Conservation (phyloP, 345 rosid species). For the Linum lewisii region DNA sequence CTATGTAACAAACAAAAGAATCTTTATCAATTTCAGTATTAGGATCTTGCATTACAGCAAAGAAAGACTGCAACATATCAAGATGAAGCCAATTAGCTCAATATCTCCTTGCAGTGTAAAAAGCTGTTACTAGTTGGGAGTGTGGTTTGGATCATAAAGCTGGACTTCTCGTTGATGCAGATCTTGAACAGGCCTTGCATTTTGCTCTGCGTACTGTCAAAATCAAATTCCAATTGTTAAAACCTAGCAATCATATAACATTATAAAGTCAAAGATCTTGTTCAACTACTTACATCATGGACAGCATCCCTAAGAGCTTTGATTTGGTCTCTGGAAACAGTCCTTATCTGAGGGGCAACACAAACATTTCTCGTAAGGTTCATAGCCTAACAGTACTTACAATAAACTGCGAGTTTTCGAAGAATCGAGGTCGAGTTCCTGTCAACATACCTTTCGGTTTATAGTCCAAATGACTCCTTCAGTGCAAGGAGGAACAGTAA, state of each 20-base stretch:
- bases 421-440: no score
- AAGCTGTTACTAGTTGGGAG: neutral
- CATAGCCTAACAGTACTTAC: no score
- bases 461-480: constrained; percentile 69
- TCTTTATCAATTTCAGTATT: no score
- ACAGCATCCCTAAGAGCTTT: constrained; percentile 33
- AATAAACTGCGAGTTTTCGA: no score
- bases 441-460: constrained; percentile 31
- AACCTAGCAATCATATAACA: no score
- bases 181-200: constrained; percentile 49
- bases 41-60: no score
- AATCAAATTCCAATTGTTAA: neutral
- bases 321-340: constrained; percentile 37
- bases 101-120: no score
- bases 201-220: constrained; percentile 38
- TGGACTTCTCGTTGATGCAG: constrained; percentile 15
- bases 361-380: neutral
- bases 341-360: constrained; percentile 20
- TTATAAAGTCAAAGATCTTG: neutral
- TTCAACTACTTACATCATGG: constrained; percentile 38
- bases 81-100: no score
- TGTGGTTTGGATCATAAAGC: neutral
- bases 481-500: constrained; percentile 77
- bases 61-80: no score
- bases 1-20: no score